These are phyloP conservation scores for Ceratobasidium sp. DNA, from an alignment of 1,284 basidiomycete genomes.

Conservation along the genomic window DNA sequence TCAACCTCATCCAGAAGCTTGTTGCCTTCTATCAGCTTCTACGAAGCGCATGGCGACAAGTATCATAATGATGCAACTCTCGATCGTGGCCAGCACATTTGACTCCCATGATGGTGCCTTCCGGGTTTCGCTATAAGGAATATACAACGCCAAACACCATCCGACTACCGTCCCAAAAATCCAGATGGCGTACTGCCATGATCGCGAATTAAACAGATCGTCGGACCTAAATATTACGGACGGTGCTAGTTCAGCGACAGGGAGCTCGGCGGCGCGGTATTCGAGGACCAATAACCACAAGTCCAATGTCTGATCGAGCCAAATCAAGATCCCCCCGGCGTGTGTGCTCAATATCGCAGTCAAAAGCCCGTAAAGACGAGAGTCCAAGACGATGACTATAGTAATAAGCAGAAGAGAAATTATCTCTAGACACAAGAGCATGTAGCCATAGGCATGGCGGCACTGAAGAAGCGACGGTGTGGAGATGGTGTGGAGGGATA, in stretches of 20 bases:
- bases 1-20: too few species aligned
- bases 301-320: not conserved
- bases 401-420: not conserved
- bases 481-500: too few species aligned
- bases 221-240: not conserved
- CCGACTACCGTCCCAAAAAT: not conserved
- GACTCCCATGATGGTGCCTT: constrained; percentile 7
- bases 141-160: not conserved
- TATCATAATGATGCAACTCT: not conserved
- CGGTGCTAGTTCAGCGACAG: not conserved
- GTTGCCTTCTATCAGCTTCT: too few species aligned
- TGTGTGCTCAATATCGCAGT: not conserved
- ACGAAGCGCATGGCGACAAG: not conserved
- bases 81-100: not conserved
- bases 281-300: not conserved
- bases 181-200: not conserved
- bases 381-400: not conserved
- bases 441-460: not conserved
- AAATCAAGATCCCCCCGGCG: not conserved
- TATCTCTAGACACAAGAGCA: not conserved
- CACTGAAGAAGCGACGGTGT: too few species aligned
- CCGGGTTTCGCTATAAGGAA: not conserved
- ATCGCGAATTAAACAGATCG: not conserved
- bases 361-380: not conserved
- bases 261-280: not conserved